A percentile compares a stretch with the other conserved stretches of the same genome.
These are phyloP conservation scores for Panicum virgatum DNA, from an alignment of 202 grass and related monocot genomes.

Conservation along the genomic window DNA sequence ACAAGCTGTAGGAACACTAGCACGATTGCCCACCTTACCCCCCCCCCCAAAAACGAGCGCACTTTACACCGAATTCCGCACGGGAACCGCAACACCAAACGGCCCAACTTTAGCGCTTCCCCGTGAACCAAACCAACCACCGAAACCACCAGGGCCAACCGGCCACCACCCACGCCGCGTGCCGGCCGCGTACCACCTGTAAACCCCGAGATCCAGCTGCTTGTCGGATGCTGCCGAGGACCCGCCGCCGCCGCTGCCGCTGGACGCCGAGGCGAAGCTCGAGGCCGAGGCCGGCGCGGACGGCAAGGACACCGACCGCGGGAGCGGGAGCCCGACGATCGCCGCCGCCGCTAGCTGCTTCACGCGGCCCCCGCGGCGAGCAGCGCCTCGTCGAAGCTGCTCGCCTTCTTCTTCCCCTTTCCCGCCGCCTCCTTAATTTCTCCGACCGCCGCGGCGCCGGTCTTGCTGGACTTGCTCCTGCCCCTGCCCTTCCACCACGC, in stretches of 20 bases:
- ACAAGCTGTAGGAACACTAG: not conserved
- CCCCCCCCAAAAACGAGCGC: not conserved
- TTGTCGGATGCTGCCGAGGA: conserved; percentile 72
- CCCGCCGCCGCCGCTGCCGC: conserved; percentile 28
- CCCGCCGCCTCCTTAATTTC: not conserved
- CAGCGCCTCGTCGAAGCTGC: conserved; percentile 61
- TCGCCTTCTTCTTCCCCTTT: conserved; percentile 45
- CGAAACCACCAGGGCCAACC: not conserved
- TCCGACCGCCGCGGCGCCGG: not conserved
- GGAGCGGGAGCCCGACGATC: conserved; percentile 55
- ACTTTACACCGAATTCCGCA: conserved; percentile 39
- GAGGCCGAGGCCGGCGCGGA: conserved; percentile 37
- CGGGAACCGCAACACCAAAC: conserved; percentile 32
- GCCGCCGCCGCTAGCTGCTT: conserved; percentile 10
- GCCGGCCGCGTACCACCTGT: conserved; percentile 44
- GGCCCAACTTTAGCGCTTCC: not conserved
- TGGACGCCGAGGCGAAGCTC: conserved; percentile 23
- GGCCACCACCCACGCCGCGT: too few species aligned
- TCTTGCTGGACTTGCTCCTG: conserved; percentile 6
- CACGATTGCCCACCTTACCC: not conserved
- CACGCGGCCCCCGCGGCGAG: conserved; percentile 20
- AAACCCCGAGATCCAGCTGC: conserved; percentile 58
- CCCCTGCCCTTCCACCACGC: conserved; percentile 63
- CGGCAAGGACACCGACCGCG: conserved; percentile 53
- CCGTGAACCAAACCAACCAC: conserved; percentile 23